Evolutionary conservation across 2,329 filamentous ascomycete species (phyloP).

Genomic region (Trichoderma sp.): DNA sequence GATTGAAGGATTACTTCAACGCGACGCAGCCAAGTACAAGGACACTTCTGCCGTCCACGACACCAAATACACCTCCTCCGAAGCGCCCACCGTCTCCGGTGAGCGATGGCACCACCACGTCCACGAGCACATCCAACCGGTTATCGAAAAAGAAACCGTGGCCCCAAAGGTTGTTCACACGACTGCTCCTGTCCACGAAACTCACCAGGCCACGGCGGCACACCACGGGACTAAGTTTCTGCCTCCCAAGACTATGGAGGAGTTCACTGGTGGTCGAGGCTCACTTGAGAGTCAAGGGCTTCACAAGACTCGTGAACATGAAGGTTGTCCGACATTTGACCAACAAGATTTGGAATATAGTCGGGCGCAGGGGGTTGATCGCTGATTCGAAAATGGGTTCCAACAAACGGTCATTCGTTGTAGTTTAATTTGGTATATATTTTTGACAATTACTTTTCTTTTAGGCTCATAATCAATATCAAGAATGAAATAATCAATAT

Average conservation of each 20-base stretch:
- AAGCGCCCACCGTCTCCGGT: conserved; percentile 33
- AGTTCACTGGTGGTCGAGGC: conserved; percentile 50
- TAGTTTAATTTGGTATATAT: neutral
- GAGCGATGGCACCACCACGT: conserved; percentile 49
- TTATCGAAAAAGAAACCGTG: conserved; percentile 69
- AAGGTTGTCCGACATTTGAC: conserved; percentile 56
- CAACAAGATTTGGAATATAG: neutral
- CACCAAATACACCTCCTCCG: conserved; percentile 34
- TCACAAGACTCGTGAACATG: conserved; percentile 58
- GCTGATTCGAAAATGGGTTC: neutral
- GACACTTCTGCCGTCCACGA: conserved; percentile 35
- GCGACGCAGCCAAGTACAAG: conserved; percentile 48
- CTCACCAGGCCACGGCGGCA: conserved; percentile 66
- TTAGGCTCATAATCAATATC: too few relatives aligned
- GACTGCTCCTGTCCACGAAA: conserved; percentile 71
- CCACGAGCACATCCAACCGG: conserved; percentile 69
- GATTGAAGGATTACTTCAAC: conserved; percentile 49
- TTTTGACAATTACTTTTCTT: neutral
- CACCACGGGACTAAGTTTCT: conserved; percentile 67
- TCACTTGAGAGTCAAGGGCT: conserved; percentile 56
- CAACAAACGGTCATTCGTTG: neutral
- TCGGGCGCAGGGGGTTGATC: neutral
- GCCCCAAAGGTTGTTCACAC: conserved; percentile 70
- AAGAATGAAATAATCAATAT: too few relatives aligned
- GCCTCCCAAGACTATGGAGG: conserved; percentile 63